Base-by-base conservation (phyloP, 108 stramenopile species). In the Cyclotella baltica region DNA sequence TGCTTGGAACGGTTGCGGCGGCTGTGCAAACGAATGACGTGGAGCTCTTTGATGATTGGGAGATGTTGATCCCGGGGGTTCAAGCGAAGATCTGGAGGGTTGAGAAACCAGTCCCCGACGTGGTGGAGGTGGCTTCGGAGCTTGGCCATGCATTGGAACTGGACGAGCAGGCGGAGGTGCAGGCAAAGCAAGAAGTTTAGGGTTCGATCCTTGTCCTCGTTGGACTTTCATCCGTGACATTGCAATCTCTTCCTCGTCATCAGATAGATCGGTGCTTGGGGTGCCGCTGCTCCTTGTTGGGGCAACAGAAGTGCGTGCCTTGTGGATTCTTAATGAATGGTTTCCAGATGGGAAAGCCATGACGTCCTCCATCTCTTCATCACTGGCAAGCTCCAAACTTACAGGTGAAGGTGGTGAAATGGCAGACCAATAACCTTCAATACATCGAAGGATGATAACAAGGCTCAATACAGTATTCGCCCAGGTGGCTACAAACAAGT, bases 401-500 rank as follows among this genome's bases (percentile, higher is more conserved):
- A 22, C n/a, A 34, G 6, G 63, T 38, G 11, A 8, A 34, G 6
- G 63, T 38, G 11, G 8, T 23, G 22, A 23, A 27, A 23, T 8
- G 46, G 63, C 22, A 5, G 19, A 34, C 40, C 36, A 43, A 27
- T 64, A 64, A 23, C 38, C 63, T 0, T 64, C 63, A 3, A 64
- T 43, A 43, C 38, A 38, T 1, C 29, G 37, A 40, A 64, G 6
- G 6, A 40, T 0, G 23, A 64, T 43, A 5, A 64, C 6, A 1
- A 64, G 36, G 23, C 63, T 27, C 3, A 64, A 4, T 23, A 64
- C 23, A 2, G 40, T 38, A 64, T 43, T 43, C 0, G 25, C 27
- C 63, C 63, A 64, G 22, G 40, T 64, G 15, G 63, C 2, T 16
- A 64, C 13, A 38, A 64, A 64, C 63, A 64, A 64, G 22, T 64